These are phyloP conservation scores for Stephania cephalantha DNA, from an alignment of 164 flowering plant genomes.

Conservation along the genomic window DNA sequence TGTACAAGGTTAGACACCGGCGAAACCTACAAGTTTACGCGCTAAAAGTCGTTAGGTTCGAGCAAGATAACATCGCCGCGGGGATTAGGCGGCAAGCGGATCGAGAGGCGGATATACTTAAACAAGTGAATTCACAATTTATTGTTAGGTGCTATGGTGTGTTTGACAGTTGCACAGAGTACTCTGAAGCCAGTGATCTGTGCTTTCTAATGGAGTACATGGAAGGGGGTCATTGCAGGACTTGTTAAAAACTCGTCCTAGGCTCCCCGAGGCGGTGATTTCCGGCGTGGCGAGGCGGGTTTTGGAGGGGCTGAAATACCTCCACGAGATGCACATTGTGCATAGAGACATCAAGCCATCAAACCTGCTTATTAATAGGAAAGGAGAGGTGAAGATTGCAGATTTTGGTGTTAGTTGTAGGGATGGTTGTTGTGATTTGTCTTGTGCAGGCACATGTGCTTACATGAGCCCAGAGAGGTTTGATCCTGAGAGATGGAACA, in stretches of 20 bases:
- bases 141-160: constrained; percentile 40
- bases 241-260: constrained; percentile 12
- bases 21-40: constrained; percentile 28
- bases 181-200: constrained; percentile 15
- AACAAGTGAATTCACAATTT: constrained; percentile 30
- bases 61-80: neutral
- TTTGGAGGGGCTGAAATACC: constrained; percentile 39
- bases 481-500: constrained; percentile 34
- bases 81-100: constrained; percentile 18
- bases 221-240: constrained; percentile 48
- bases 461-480: constrained; percentile 69
- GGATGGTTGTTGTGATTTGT: constrained; percentile 15
- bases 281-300: constrained; percentile 31
- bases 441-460: constrained; percentile 42
- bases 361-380: constrained; percentile 38
- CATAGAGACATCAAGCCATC: constrained; percentile 70
- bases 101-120: constrained; percentile 41
- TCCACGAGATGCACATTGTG: constrained; percentile 42
- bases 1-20: constrained; percentile 39
- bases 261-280: constrained; percentile 30
- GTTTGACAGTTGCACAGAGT: constrained; percentile 14
- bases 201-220: constrained; percentile 51
- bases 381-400: constrained; percentile 48
- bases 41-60: constrained; percentile 29
- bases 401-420: constrained; percentile 50